Conservation (phyloP, 139 green algal species). For the Mesotaenium endlicherianum region DNA sequence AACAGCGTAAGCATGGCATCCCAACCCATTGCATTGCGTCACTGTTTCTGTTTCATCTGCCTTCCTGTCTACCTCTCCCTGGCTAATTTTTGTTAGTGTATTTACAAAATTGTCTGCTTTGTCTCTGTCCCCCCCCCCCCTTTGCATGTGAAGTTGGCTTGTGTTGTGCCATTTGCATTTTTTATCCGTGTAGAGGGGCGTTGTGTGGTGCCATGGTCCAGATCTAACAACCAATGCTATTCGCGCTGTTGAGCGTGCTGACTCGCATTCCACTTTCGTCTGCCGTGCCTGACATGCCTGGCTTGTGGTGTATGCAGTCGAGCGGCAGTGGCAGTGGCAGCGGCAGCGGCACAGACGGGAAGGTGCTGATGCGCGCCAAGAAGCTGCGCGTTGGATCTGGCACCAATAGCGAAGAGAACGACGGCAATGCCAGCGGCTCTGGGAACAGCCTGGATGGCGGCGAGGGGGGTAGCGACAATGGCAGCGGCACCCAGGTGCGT, state of each 20-base stretch:
- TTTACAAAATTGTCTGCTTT: too few relatives aligned
- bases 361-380: neutral
- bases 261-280: neutral
- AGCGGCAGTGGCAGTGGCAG: constrained; percentile 50
- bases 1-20: constrained; percentile 28
- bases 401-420: neutral
- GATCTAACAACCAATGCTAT: too few relatives aligned
- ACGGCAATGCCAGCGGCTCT: constrained; percentile 8
- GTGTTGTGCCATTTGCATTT: too few relatives aligned
- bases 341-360: constrained; percentile 38
- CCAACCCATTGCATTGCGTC: neutral
- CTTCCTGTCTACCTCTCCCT: too few relatives aligned
- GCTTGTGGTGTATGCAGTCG: constrained; percentile 12
- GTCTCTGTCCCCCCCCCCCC: too few relatives aligned
- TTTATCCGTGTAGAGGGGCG: too few relatives aligned
- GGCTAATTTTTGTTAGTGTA: too few relatives aligned
- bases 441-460: constrained; percentile 20
- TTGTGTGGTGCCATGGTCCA: too few relatives aligned
- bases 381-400: neutral
- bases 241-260: neutral
- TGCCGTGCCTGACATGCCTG: neutral
- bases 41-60: too few relatives aligned
- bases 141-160: too few relatives aligned
- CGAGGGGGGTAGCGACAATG: constrained; percentile 33
- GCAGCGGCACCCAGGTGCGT: constrained; percentile 43